A percentile compares a stretch with the other conserved stretches of the same genome.
These are phyloP conservation scores for Fabrea salina DNA, from an alignment of 169 alveolate genomes.

Conservation along the genomic window DNA sequence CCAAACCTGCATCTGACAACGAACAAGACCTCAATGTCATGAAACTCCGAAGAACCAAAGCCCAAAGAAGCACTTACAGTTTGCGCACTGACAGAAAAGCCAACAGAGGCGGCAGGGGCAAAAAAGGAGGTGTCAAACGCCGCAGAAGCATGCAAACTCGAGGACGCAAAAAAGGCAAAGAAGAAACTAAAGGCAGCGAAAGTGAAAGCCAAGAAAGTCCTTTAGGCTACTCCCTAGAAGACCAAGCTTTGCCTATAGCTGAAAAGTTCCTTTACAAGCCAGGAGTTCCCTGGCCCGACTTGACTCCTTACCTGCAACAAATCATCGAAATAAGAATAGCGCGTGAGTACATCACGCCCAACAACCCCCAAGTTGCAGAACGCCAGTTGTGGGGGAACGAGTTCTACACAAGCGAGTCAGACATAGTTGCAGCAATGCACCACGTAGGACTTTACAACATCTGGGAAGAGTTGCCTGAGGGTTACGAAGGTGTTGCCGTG, in stretches of 20 bases:
- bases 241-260: constrained; percentile 10
- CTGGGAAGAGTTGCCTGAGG: constrained; percentile 52
- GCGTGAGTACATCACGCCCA: constrained; percentile 32
- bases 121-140: constrained; percentile 10
- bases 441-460: constrained; percentile 65
- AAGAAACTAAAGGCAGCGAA: not conserved
- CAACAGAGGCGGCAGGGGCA: not conserved
- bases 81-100: not conserved
- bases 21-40: not conserved
- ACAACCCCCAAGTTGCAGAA: constrained; percentile 1
- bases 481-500: constrained; percentile 61
- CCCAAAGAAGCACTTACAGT: not conserved
- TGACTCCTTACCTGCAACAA: constrained; percentile 29
- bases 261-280: constrained; percentile 43
- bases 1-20: not conserved
- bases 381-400: constrained; percentile 75
- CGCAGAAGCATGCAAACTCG: not conserved
- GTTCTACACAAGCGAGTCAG: constrained; percentile 71
- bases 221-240: not conserved
- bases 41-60: constrained; percentile 7
- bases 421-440: constrained; percentile 73
- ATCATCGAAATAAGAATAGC: constrained; percentile 44
- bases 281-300: constrained; percentile 48
- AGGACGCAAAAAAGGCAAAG: not conserved
- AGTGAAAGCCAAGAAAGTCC: not conserved